These are phyloP conservation scores for Trametopsis cervina DNA, from an alignment of 768 basidiomycete genomes.

Conservation along the genomic window DNA sequence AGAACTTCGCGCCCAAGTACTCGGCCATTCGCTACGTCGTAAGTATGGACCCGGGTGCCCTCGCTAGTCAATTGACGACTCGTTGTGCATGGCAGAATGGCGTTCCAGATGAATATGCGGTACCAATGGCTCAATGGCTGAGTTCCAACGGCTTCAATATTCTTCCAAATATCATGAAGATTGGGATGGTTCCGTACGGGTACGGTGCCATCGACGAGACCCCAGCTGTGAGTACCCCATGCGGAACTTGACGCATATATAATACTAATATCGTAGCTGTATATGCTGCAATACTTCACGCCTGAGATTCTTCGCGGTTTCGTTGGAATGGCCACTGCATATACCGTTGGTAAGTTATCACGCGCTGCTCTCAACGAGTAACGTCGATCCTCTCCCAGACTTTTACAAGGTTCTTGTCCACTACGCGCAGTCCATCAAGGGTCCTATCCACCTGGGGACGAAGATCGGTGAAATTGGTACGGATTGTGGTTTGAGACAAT, in stretches of 20 bases:
- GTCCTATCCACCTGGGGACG: neutral
- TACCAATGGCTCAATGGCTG: neutral
- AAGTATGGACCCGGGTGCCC: neutral
- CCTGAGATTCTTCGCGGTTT: neutral
- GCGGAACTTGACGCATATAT: neutral
- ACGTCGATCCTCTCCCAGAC: neutral
- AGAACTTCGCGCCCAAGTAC: neutral
- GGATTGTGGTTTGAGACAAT: too few relatives aligned
- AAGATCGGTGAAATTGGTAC: neutral
- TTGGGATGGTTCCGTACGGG: constrained; percentile 1
- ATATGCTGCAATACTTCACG: constrained; percentile 2
- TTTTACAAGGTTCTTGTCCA: constrained; percentile 1
- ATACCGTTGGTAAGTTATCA: neutral
- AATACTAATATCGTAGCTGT: neutral
- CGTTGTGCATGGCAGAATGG: neutral
- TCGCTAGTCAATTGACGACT: neutral
- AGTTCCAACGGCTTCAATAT: neutral
- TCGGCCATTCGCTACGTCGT: neutral
- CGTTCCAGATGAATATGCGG: neutral
- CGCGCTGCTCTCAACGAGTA: neutral
- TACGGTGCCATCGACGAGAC: neutral
- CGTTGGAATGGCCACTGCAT: neutral
- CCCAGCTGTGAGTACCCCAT: neutral
- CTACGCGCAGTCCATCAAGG: neutral
- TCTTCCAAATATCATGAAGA: neutral